phyloP scores from a whole-genome alignment of 2,329 filamentous ascomycete genomes.

The Emergomyces orientalis region DNA sequence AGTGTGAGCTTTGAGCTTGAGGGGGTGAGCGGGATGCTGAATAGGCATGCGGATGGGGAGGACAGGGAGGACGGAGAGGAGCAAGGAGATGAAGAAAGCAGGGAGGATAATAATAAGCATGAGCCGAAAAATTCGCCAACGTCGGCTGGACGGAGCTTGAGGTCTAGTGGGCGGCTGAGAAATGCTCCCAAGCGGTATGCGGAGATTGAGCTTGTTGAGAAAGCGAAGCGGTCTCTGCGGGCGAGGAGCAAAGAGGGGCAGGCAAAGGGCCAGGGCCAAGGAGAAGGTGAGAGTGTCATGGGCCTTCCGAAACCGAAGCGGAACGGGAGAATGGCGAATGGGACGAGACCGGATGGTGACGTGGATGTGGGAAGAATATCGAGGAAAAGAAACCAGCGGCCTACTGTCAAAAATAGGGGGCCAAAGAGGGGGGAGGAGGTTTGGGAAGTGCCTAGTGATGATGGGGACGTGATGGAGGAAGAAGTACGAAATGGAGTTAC shows the following conservation, averaged over 20 bases:
- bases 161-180: not conserved
- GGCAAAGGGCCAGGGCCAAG: not conserved
- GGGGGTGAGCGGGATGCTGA: not conserved
- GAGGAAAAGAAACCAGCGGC: not conserved
- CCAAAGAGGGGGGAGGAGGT: not conserved
- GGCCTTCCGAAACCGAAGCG: not conserved
- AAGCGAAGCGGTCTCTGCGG: not conserved
- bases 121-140: not conserved
- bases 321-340: not conserved
- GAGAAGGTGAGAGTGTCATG: not conserved
- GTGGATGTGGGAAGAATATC: not conserved
- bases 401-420: not conserved
- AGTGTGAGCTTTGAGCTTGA: not conserved
- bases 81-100: not conserved
- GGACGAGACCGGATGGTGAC: not conserved
- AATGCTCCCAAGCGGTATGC: not conserved
- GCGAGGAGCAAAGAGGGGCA: not conserved
- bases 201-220: not conserved
- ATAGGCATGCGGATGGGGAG: not conserved
- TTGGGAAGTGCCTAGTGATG: constrained; percentile 16
- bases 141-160: not conserved
- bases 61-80: not conserved
- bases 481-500: constrained; percentile 1
- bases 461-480: not conserved
- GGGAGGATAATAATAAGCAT: not conserved